Evolutionary conservation across 2,329 filamentous ascomycete genomes (phyloP).

Genomic region (Tolypocladium nubicola): DNA sequence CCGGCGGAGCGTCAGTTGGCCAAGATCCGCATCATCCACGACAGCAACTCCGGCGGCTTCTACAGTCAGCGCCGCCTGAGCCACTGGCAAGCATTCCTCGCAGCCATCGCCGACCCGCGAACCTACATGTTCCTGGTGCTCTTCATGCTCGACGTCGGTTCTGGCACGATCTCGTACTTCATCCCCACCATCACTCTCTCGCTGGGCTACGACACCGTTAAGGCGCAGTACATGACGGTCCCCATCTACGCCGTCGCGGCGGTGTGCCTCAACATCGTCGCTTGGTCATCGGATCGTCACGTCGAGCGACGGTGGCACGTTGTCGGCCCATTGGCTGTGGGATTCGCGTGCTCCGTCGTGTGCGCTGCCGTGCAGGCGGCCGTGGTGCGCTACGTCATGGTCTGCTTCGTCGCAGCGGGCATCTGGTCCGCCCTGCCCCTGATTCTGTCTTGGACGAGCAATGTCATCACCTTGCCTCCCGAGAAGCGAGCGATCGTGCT

Average conservation of each 20-base stretch:
- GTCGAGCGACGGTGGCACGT: slow-evolving; percentile 12
- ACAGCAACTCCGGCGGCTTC: slow-evolving; percentile 18
- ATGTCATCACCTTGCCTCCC: slow-evolving; percentile 13
- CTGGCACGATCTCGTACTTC: slow-evolving; percentile 40
- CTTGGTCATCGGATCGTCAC: slow-evolving; percentile 11
- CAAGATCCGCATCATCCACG: slow-evolving; percentile 2
- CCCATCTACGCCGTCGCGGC: slow-evolving; percentile 9
- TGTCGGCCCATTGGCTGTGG: slow-evolving; percentile 7
- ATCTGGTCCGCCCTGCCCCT: slow-evolving; percentile 4
- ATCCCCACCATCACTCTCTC: slow-evolving; percentile 39
- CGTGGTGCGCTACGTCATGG: slow-evolving; percentile 17
- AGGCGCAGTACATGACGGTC: slow-evolving; percentile 35
- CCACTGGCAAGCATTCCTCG: slow-evolving; percentile 6
- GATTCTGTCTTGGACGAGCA: slow-evolving; percentile 16
- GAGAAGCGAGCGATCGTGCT: slow-evolving; percentile 21
- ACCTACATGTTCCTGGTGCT: slow-evolving; percentile 5
- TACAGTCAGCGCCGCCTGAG: slow-evolving; percentile 7
- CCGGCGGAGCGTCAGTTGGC: slow-evolving; percentile 23
- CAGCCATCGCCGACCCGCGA: slow-evolving; percentile 17
- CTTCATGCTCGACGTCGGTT: slow-evolving; percentile 19
- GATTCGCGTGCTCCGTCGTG: slow-evolving; percentile 8
- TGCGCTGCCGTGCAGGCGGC: slow-evolving; percentile 11
- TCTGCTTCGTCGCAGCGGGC: slow-evolving; percentile 3
- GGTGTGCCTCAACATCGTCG: slow-evolving; percentile 10
- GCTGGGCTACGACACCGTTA: slow-evolving; percentile 31